Evolutionary conservation across 2,329 filamentous ascomycete genomes (phyloP), one percentile per base, ranked within the genome.

Genomic region (Trichoderma sp.): DNA sequence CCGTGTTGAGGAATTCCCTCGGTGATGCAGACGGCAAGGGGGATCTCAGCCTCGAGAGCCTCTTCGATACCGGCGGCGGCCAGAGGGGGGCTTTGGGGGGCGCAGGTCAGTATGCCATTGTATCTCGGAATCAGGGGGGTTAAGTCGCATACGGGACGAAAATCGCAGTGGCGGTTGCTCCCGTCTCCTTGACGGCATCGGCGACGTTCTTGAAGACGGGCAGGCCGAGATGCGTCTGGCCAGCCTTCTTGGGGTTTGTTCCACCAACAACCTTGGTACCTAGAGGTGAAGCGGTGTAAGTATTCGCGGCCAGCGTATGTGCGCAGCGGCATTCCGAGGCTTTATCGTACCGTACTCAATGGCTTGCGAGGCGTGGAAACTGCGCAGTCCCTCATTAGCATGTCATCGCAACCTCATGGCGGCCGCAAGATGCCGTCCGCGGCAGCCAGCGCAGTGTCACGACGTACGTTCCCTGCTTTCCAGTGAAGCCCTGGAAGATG

Each of bases 171-270:
- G 95, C 94, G 72, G 87, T 94, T 72, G 95, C 94, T 77, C 93
- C 92, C 61, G 93, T 96, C 82, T 93, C 84, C 86, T 94, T 95
- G 72, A 97, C 89, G 71, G 92, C 95, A 66, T 99, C 93, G 74
- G 84, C 83, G 74, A 99, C 95, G 75, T 87, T 94, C 76, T 89
- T 92, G 83, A 98, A 99, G 77, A 99, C 95, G 69, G 95, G 95
- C 74, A 91, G 91, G 79, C 89, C 93, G 71, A 99, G 89, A 82
- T 99, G 95, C 79, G 89, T 90, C 76, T 88, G 83, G 78, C 95
- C 95, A 73, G 95, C 95, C 86, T 99, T 99, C 88, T 97, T 98
- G 79, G 95, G 95, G 86, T 98, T 98, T 78, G 94, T 98, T 79
- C 95, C 95, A 81, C 95, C 95, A 73, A 99, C 93, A 73, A 99